Percentiles rank a stretch among this genome's conserved stretches.
Evolutionary conservation across 495 filamentous ascomycete species (phyloP).

Genomic region (Aspergillus steynii): DNA sequence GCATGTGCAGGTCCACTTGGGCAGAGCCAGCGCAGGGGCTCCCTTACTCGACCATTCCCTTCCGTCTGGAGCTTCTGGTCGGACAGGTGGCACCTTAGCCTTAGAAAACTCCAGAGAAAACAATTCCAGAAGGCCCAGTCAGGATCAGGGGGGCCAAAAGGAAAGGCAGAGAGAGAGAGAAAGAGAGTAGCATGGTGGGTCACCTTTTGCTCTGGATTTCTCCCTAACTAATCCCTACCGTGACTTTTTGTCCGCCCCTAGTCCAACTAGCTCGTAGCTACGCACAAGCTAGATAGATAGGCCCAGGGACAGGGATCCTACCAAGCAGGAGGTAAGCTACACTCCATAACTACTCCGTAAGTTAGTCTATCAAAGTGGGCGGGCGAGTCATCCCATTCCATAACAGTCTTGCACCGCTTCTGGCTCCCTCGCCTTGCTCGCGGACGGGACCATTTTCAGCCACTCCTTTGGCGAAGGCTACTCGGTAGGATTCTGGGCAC

Average conservation of each 20-base stretch:
- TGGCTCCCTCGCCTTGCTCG: not conserved
- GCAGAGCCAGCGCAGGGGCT: constrained; percentile 7
- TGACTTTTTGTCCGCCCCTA: not conserved
- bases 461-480: not conserved
- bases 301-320: not conserved
- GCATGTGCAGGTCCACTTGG: constrained; percentile 23
- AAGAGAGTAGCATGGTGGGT: not conserved
- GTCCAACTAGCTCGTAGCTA: constrained; percentile 1
- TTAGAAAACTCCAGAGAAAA: not conserved
- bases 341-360: not conserved
- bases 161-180: not conserved
- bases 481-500: too few relatives aligned
- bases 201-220: not conserved
- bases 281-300: not conserved
- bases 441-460: constrained; percentile 14
- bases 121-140: not conserved
- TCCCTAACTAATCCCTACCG: not conserved
- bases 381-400: constrained; percentile 2
- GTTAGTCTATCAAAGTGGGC: not conserved
- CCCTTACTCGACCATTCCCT: not conserved
- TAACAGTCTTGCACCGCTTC: not conserved
- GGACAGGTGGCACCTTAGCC: not conserved
- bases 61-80: not conserved
- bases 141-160: not conserved
- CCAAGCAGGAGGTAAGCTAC: constrained; percentile 6